Percentiles rank a stretch among this genome's conserved stretches.
These are phyloP conservation scores for Cyamopsis tetragonoloba DNA, from an alignment of 306 rosid genomes.

Conservation along the genomic window DNA sequence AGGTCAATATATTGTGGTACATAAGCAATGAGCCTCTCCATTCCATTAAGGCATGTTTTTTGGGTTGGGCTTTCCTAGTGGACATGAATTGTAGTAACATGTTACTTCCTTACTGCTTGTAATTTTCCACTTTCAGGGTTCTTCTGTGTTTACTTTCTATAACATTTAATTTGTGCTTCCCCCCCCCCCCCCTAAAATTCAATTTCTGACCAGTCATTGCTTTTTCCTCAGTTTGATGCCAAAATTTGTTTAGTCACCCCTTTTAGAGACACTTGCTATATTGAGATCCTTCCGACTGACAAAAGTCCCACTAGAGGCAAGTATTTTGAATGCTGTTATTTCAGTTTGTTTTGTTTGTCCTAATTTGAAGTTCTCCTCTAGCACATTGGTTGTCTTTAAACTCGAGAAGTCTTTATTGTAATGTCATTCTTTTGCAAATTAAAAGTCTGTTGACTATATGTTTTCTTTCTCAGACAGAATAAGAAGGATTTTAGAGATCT, in stretches of 20 bases:
- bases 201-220: conserved; percentile 28
- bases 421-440: not conserved
- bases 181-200: no score
- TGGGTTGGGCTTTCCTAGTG: not conserved
- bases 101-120: not conserved
- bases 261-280: conserved; percentile 79
- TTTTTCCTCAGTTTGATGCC: conserved; percentile 68
- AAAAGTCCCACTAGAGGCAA: conserved; percentile 59
- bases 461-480: not conserved
- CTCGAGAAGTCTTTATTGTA: not conserved
- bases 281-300: conserved; percentile 92
- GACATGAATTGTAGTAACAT: not conserved
- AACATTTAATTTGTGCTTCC: conserved; percentile 10
- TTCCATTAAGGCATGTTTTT: not conserved
- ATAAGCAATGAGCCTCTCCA: not conserved
- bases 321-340: conserved; percentile 15
- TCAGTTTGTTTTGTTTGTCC: not conserved
- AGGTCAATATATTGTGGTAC: not conserved
- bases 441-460: not conserved
- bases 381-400: not conserved
- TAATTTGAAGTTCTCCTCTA: not conserved
- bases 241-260: conserved; percentile 90
- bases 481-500: not conserved
- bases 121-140: not conserved
- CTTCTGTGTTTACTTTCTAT: not conserved